These are phyloP conservation scores for Davidsoniella neocaledoniae DNA, from an alignment of 2,329 filamentous ascomycete species.

Conservation along the genomic window DNA sequence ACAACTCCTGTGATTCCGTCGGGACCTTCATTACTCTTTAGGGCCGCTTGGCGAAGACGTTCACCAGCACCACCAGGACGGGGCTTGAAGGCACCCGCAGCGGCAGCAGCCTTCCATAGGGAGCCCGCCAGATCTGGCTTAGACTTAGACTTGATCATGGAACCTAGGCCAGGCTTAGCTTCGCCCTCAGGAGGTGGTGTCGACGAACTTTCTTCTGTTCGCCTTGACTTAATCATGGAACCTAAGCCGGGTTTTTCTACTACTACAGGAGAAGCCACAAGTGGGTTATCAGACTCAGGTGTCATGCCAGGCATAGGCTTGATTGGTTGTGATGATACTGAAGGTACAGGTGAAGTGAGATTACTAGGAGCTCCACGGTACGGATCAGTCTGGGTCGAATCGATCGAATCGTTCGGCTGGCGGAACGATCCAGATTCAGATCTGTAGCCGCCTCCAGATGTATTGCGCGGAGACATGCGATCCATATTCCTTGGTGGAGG, in stretches of 20 bases:
- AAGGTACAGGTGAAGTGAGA: constrained; percentile 13
- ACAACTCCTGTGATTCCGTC: constrained; percentile 86
- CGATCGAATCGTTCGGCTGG: constrained; percentile 11
- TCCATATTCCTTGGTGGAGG: constrained; percentile 35
- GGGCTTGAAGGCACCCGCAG: constrained; percentile 55
- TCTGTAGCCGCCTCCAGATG: constrained; percentile 17
- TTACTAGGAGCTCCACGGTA: constrained; percentile 11
- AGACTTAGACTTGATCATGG: constrained; percentile 76
- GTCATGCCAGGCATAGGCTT: constrained; percentile 11
- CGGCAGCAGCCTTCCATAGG: constrained; percentile 66
- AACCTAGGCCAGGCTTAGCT: constrained; percentile 61
- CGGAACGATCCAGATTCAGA: constrained; percentile 14
- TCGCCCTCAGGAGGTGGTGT: constrained; percentile 18
- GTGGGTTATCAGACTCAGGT: constrained; percentile 15
- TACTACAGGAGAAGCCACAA: constrained; percentile 14
- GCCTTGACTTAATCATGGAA: constrained; percentile 65
- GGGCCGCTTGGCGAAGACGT: constrained; percentile 47
- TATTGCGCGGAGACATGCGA: constrained; percentile 30
- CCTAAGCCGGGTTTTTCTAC: constrained; percentile 53
- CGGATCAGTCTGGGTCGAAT: constrained; percentile 10
- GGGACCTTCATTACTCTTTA: constrained; percentile 46
- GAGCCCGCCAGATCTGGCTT: constrained; percentile 56
- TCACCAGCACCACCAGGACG: constrained; percentile 75
- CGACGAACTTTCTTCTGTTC: constrained; percentile 35
- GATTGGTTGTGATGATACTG: constrained; percentile 10